Evolutionary conservation across 2,329 filamentous ascomycete genomes (phyloP), one percentile per base, ranked within the genome.

Genomic region (Colletotrichum sp.): DNA sequence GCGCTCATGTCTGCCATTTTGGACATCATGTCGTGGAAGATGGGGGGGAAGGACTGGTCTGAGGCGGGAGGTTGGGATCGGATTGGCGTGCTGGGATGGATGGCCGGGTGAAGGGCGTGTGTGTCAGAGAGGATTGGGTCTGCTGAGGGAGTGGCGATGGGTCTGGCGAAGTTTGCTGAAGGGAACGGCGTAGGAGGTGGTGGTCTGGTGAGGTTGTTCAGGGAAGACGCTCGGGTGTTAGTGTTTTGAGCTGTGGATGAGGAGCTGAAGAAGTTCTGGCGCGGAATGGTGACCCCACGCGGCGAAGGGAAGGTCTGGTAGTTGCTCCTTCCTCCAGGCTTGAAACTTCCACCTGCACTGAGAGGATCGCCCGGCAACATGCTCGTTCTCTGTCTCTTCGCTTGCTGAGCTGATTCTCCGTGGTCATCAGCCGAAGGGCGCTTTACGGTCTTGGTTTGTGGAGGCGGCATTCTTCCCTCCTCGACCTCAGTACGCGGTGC

Each of bases 331-430:
- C 39, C 18, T 44, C 18, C 39, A 6, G 39, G 9, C 2, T 2
- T 12, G 18, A 44, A 44, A 3, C 39, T 2, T 3, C 39, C 39
- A n/a, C 39, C 18, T 44, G 6, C 18, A 44, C 1, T 9, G 5
- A 44, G 9, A 44, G 39, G 8, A 44, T 44, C 39, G 1, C 39
- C 39, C 0, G 39, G 0, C 1, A 44, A 44, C 39, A 44, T n/a
- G 39, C 18, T 1, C 0, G 9, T 44, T 44, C 39, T 44, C 18
- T 44, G 39, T 44, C 39, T 44, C 39, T 44, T 44, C 1, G 18
- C 1, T 6, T 44, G 39, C 39, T 44, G 39, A n/a, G 0, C 1
- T 0, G 1, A 6, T 18, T 4, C 39, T 44, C 9, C 16, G 39
- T 44, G 18, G 39, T 44, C 16, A 3, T 44, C 39, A 10, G 39